phyloP scores from a whole-genome alignment of 2,329 filamentous ascomycete species.

The Tolypocladium tropicale region DNA sequence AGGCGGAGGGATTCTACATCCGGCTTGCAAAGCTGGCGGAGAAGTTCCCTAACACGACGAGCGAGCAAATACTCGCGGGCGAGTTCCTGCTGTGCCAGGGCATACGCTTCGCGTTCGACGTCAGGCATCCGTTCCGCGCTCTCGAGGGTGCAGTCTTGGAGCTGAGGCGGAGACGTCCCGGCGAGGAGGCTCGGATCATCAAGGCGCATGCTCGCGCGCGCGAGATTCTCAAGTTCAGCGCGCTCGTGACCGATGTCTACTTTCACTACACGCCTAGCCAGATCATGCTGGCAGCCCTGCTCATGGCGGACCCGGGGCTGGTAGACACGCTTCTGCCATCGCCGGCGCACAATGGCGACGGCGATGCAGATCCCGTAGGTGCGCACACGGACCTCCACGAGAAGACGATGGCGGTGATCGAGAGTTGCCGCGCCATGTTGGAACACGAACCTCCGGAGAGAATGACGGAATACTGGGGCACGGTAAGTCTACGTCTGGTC shows the following conservation, averaged over 20 bases:
- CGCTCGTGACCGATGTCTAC: constrained; percentile 87
- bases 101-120: constrained; percentile 85
- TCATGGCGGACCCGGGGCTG: constrained; percentile 62
- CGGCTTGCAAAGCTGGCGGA: constrained; percentile 54
- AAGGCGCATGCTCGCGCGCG: constrained; percentile 65
- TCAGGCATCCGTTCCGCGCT: constrained; percentile 80
- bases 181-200: constrained; percentile 41
- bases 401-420: constrained; percentile 39
- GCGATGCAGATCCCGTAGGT: constrained; percentile 11
- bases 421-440: constrained; percentile 42
- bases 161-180: constrained; percentile 55
- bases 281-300: constrained; percentile 77
- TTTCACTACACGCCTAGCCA: constrained; percentile 93
- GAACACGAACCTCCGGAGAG: constrained; percentile 46
- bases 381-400: constrained; percentile 23
- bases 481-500: constrained; percentile 22
- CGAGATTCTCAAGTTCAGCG: constrained; percentile 65
- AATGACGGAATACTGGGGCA: constrained; percentile 43
- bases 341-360: constrained; percentile 20
- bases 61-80: constrained; percentile 77
- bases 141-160: constrained; percentile 83
- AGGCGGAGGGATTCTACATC: constrained; percentile 78
- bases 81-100: constrained; percentile 92
- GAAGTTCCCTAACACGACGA: constrained; percentile 58
- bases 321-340: constrained; percentile 36